These are phyloP conservation scores for Paxillus rubicundulus DNA, from an alignment of 768 basidiomycete species.

Conservation along the genomic window DNA sequence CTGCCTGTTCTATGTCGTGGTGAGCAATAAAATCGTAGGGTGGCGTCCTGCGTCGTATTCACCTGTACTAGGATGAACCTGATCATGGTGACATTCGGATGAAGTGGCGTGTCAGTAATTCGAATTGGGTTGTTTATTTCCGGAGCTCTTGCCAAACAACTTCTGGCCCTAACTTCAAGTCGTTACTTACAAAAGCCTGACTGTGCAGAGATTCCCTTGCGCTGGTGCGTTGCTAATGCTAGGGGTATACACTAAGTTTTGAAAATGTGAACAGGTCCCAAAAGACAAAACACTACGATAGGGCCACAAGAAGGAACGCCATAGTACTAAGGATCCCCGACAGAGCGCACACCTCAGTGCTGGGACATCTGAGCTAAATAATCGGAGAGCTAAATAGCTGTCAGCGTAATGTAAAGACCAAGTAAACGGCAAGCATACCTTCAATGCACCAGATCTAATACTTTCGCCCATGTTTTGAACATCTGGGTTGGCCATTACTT, in stretches of 20 bases:
- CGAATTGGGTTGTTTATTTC: constrained; percentile 6
- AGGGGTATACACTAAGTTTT: background rate
- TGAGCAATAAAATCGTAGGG: constrained; percentile 2
- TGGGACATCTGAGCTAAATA: constrained; percentile 70
- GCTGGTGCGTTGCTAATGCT: no score
- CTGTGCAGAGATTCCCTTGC: no score
- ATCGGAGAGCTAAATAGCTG: constrained; percentile 49
- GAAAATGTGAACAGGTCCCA: constrained; percentile 10
- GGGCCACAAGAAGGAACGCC: background rate
- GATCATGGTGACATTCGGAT: constrained; percentile 61
- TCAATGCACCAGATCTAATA: constrained; percentile 76
- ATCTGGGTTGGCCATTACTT: constrained; percentile 80
- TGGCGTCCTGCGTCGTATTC: constrained; percentile 14
- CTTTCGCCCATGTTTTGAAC: constrained; percentile 83
- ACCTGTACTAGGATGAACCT: constrained; percentile 97
- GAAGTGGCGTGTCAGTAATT: background rate
- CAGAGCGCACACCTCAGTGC: constrained; percentile 24
- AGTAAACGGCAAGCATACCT: constrained; percentile 46
- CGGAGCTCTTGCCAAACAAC: constrained; percentile 13
- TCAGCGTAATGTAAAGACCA: background rate
- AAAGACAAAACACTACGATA: constrained; percentile 5
- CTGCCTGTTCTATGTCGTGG: constrained; percentile 76
- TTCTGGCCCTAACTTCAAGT: no score
- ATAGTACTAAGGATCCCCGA: background rate
- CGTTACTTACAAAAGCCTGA: no score